phyloP scores from a whole-genome alignment of 1,139 yeast species.

The Eremothecium cymbalariae region DNA sequence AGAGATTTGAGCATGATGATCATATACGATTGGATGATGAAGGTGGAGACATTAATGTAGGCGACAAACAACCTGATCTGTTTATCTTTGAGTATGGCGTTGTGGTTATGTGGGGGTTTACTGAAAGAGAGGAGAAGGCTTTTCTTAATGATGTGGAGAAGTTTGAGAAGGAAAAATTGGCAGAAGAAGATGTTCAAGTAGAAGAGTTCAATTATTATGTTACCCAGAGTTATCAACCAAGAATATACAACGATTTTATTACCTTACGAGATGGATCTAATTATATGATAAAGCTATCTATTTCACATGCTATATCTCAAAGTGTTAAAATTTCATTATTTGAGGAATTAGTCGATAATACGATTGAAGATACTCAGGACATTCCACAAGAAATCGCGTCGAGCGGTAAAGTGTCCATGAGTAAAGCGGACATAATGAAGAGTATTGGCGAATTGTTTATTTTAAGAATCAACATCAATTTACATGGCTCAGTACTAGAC shows the following conservation, averaged over 20 bases:
- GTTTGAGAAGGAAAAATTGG: slow-evolving; percentile 84
- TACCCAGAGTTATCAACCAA: slow-evolving; percentile 86
- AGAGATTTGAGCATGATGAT: slow-evolving; percentile 37
- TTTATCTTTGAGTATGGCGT: slow-evolving; percentile 94
- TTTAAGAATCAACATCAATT: slow-evolving; percentile 76
- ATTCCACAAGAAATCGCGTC: slow-evolving; percentile 93
- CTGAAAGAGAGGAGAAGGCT: slow-evolving; percentile 72
- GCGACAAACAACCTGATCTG: slow-evolving; percentile 62
- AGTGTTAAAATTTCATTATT: slow-evolving; percentile 88
- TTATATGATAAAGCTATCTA: slow-evolving; percentile 80
- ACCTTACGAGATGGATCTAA: slow-evolving; percentile 85
- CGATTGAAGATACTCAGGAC: slow-evolving; percentile 93
- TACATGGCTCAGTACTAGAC: slow-evolving; percentile 91
- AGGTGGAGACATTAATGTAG: slow-evolving; percentile 87
- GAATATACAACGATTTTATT: slow-evolving; percentile 91
- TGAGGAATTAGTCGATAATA: slow-evolving; percentile 91
- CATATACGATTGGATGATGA: slow-evolving; percentile 76
- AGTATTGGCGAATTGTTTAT: slow-evolving; percentile 93
- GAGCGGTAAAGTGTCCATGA: slow-evolving; percentile 92
- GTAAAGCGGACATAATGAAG: slow-evolving; percentile 89
- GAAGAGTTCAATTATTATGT: slow-evolving; percentile 93
- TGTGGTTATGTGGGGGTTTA: slow-evolving; percentile 90
- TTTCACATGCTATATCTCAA: slow-evolving; percentile 88
- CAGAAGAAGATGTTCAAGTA: slow-evolving; percentile 83
- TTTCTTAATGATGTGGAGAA: slow-evolving; percentile 75